Evolutionary conservation across 208 protist species (phyloP), one percentile per base, ranked within the genome.

Genomic region (Entamoeba dispar): DNA sequence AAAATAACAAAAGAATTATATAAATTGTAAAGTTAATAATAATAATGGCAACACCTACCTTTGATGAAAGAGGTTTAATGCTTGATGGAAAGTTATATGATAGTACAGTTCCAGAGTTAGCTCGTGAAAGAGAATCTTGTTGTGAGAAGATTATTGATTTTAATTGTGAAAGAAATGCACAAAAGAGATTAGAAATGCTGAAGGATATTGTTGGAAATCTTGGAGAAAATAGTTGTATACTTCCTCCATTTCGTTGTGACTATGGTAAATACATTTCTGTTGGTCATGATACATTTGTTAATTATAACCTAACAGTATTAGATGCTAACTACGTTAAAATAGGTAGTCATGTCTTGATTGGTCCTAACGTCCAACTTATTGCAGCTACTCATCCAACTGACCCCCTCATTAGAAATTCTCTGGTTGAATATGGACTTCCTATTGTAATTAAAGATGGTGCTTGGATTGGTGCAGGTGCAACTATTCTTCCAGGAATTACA

Each of bases 311-410:
- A 93, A 94, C 95, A 4, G 93, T 97, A 38, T 93, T 98, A 6
- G 97, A 97, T 94, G 92, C 95, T 27, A 93, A 92, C n/a, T 55
- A 92, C 92, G 94, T 97, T 38, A 93, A 92, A 90, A 96, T 98
- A 38, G 96, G 96, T 38, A 93, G 96, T 34, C 55, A 94, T 61
- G 94, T 95, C 38, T 38, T 97, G n/a, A 94, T 95, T 92, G 96
- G 91, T 6, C 96, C 96, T 4, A 96, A 96, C 49, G 96, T 97
- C 17, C 93, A 94, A n/a, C 5, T 97, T 12, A 96, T 96, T 93
- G 96, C 96, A 0, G 96, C 96, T 12, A 96, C 95, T 14, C 97
- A 97, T 92, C 96, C 96, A 4, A n/a, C 96, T 1, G 95, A 96
- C 57, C 69, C 93, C 10, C n/a, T n/a, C 4, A 50, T 92, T 51